Percentiles rank a stretch among this genome's conserved stretches.
phyloP scores from a whole-genome alignment of 441 rosid genomes.

The Dalechampia spathulata region DNA sequence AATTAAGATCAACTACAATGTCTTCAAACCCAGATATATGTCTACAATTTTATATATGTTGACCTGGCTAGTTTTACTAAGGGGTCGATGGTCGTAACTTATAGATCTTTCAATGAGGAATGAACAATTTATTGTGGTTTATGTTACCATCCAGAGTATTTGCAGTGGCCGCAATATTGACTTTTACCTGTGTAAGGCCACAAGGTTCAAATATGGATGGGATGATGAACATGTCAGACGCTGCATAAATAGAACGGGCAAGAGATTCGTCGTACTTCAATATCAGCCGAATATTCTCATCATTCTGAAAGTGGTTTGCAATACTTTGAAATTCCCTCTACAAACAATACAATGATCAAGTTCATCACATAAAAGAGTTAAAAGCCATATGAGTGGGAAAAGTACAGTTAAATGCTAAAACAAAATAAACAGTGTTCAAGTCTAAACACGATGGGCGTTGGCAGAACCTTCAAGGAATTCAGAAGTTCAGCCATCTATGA shows the following conservation, averaged over 20 bases:
- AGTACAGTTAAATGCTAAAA: background rate
- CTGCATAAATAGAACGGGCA: conserved; percentile 79
- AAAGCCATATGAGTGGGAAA: background rate
- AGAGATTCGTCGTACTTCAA: conserved; percentile 86
- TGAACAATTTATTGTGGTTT: conserved; percentile 1
- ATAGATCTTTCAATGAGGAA: background rate
- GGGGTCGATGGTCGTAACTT: background rate
- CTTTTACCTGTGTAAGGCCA: conserved; percentile 91
- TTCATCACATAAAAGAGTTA: conserved; percentile 3
- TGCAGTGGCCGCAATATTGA: conserved; percentile 7
- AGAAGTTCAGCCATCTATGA: background rate
- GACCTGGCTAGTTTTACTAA: no score
- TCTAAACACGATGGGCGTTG: background rate
- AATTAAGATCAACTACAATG: background rate
- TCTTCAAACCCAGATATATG: no score
- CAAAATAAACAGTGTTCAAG: background rate
- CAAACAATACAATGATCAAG: conserved; percentile 10
- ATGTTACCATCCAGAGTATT: conserved; percentile 8
- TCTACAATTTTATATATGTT: no score
- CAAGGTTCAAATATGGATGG: conserved; percentile 98
- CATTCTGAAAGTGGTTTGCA: conserved; percentile 56
- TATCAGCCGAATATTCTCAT: conserved; percentile 65
- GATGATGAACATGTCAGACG: conserved; percentile 84
- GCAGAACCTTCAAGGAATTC: background rate
- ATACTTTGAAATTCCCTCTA: conserved; percentile 93